Evolutionary conservation across 108 stramenopile species (phyloP), one percentile per base, ranked within the genome.

Genomic region (Cyclotella sp.): DNA sequence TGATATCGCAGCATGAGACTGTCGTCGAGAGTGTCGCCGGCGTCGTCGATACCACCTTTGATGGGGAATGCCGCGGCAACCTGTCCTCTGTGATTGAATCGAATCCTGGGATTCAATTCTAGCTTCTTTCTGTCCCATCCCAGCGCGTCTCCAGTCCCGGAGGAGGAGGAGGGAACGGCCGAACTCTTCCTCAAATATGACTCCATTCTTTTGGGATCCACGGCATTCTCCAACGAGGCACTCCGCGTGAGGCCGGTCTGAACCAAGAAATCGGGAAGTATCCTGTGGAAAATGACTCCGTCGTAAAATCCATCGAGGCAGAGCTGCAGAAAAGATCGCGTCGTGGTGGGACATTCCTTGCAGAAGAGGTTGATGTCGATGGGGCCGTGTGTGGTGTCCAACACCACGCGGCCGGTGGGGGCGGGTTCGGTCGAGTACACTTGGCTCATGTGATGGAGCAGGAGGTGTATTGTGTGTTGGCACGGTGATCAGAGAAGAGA

Each of bases 351-450:
- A 49, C 95, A 95, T 74, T 98, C 98, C 63, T 91, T 92, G 61
- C 90, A 87, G 93, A 93, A 98, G 34, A 98, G 73, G 45, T 95
- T 80, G 21, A 98, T 83, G 40, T 97, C 97, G 34, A 98, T 73
- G 29, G 96, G 95, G 18, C 98, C 98, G 69, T 87, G 86, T 15
- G 97, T 92, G n/a, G 98, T 98, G 53, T 96, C 88, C 29, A 98
- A 75, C 10, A 97, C 75, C 7, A 98, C 95, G 40, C 85, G 87
- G 24, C 92, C 95, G 22, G 89, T 70, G 26, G 91, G 86, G 30
- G 86, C 77, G n/a, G 98, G 98, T 84, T 98, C 98, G 16, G 95
- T 96, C 29, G 91, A 86, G 76, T 98, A 98, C 12, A 98, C 92
- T 85, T 85, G 88, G 59, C 90, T 91, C 98, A 98, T 98, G 21